Base-by-base conservation (phyloP, 129 eudicot genomes). In the Escallonia rubra region DNA sequence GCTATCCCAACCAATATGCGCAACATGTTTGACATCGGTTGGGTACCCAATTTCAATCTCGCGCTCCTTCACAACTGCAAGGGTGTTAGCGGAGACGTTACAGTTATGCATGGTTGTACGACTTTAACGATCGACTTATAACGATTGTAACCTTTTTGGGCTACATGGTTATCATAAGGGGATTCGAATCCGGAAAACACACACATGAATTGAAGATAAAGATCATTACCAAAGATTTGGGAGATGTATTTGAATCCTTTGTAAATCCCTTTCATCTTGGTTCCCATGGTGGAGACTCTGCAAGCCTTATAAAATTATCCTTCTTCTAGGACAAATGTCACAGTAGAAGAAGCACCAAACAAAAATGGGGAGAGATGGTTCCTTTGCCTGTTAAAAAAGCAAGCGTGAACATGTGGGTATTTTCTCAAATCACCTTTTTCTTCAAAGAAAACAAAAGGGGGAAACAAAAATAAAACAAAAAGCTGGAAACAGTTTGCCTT, bases 1-100 rank as follows among this genome's bases (percentile, higher is more conserved):
- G 45, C 92, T 93, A 81, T 91, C 97, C 90, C 90, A 85, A 50
- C 97, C 97, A 72, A 91, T 91, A 67, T 91, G 97, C 45, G 97
- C 89, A 70, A 91, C 92, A 74, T 91, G 97, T 78, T 91, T 91
- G 59, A 91, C 97, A 87, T 91, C 97, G 51, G 97, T 91, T 59
- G 97, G 97, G 50, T 67, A 77, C 62, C 97, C 97, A 64, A 91
- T 91, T 72, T 91, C 96, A 69, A 87, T 78, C 77, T 91, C 97
- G 14, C 84, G 81, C 50, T 87, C 96, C 79, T 87, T 87, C 64
- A 85, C 83, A 61, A 85, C 96, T 87, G 67, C 66, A 83, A 14
- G 10, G 57, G 5, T 55, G 23, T 23, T 23, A 23, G 34, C 34
- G 34, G 34, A 23, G 34, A 23, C 34, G 34, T 23, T 23, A 23